Evolutionary conservation across 257 asterid genomes (phyloP).

Genomic region (Solanum pimpinellifolium): DNA sequence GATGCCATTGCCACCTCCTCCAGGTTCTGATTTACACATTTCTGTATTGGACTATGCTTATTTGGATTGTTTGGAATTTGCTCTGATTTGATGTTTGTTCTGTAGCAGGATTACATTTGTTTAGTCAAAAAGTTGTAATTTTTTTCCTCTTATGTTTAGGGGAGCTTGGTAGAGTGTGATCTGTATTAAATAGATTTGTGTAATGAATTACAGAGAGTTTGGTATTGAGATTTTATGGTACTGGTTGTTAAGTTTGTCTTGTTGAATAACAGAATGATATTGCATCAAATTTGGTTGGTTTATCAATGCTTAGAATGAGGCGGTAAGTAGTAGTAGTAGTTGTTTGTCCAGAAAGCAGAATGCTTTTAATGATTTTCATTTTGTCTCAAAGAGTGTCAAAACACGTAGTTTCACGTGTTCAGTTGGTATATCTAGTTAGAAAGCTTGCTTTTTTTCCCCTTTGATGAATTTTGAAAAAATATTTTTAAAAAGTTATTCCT

Average conservation of each 20-base stretch:
- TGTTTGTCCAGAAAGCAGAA: neutral
- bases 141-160: neutral
- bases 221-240: neutral
- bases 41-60: neutral
- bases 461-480: neutral
- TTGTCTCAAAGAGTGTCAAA: neutral
- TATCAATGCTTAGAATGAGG: neutral
- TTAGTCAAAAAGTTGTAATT: neutral
- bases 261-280: neutral
- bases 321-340: no score
- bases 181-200: neutral
- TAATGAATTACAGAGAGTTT: neutral
- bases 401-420: neutral
- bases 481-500: neutral
- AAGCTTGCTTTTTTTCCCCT: neutral
- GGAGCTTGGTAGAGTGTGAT: neutral
- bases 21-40: constrained; percentile 23
- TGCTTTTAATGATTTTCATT: neutral
- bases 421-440: neutral
- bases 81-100: neutral
- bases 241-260: neutral
- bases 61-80: neutral
- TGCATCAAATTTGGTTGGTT: neutral
- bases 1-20: constrained; percentile 21
- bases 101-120: neutral